Base-by-base conservation (phyloP, 2,329 filamentous ascomycete genomes). In the Ceratocystiopsis brevicomis region DNA sequence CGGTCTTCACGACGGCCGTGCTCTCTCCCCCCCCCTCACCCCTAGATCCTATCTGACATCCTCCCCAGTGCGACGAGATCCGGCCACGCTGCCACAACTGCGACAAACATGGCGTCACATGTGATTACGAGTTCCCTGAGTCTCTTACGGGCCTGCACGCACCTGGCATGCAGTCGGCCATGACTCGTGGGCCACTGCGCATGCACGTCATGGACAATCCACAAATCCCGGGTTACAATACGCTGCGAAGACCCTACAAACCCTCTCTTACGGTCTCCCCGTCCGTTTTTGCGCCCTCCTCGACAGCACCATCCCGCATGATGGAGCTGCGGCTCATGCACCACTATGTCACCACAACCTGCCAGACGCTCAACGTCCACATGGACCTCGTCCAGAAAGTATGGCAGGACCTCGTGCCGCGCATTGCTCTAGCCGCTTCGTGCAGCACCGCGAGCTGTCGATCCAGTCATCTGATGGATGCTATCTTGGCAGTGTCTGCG, bases 61-160 rank as follows among this genome's bases (percentile, higher is more conserved):
- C 12, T 25, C 11, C 14, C 4, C 51, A 75, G 71, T 80, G 76
- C 59, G 75, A 80, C 53, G 76, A 80, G 57, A 60, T 73, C 12
- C 75, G 78, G 53, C 76, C 76, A 10, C 61, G 68, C 46, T 80
- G 76, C 54, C 71, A 73, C 47, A 78, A 79, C 57, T 80, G 76
- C 59, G 59, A 67, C 44, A 80, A 78, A 53, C 76, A 80, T 58
- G 76, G 74, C 51, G 76, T 79, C 35, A 56, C 63, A 33, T 80
- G 76, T 59, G 76, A 80, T 55, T 80, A 79, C 53, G 71, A 76
- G 50, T 64, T 65, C 48, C 65, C 67, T 9, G 25, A 30, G 25
- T 30, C 25, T 9, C 25, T 30, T 6, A 21, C 19, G 25, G 25
- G 25, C 25, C 2, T 11, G 25, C 25, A 30, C 25, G 10, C 25